Evolutionary conservation across 108 stramenopile species (phyloP), one percentile per base, ranked within the genome.

Genomic region (Ochromonas danica): DNA sequence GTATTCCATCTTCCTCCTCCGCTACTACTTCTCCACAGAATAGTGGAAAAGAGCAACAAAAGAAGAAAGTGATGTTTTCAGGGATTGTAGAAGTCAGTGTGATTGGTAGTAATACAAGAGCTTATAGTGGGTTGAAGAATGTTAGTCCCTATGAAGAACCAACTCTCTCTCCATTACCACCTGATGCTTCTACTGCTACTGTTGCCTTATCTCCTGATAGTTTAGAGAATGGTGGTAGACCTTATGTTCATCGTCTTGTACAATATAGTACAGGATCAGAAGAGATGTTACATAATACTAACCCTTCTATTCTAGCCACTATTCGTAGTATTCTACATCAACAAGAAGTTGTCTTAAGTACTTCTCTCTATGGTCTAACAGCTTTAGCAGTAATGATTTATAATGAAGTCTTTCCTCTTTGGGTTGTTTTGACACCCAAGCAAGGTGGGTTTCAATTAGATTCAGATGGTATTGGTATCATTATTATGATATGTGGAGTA

Each of bases 391-490:
- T 40, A 10, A 40, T 70, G 17, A 31, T 70, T 10, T 40, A 31
- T 22, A 40, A 40, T 22, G 67, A 70, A 31, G 33, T 70, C 36
- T 70, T 70, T 22, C 67, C 67, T 10, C 22, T 70, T 14, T 70
- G 67, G 67, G 39, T 70, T 17, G 67, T 70, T 22, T 17, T 22
- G 17, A 17, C 67, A 10, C 14, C 17, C 40, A 31, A 70, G 40
- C 10, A 22, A 10, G 67, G 67, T 40, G 67, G 67, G 17, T 70
- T 70, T 31, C 22, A 40, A 31, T 70, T 70, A 10, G 33, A 10
- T 22, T 70, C 67, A 17, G 10, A 70, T 40, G 14, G 33, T 31
- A 70, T 70, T 40, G 67, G 67, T 17, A 22, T 70, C 67, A 17
- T 31, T 10, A 70, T 22, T 10, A 70, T 70, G 67, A 40, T 70